A percentile compares a stretch with the other conserved stretches of the same genome.
Evolutionary conservation across 768 basidiomycete genomes (phyloP).

Genomic region (Trametes punicea): DNA sequence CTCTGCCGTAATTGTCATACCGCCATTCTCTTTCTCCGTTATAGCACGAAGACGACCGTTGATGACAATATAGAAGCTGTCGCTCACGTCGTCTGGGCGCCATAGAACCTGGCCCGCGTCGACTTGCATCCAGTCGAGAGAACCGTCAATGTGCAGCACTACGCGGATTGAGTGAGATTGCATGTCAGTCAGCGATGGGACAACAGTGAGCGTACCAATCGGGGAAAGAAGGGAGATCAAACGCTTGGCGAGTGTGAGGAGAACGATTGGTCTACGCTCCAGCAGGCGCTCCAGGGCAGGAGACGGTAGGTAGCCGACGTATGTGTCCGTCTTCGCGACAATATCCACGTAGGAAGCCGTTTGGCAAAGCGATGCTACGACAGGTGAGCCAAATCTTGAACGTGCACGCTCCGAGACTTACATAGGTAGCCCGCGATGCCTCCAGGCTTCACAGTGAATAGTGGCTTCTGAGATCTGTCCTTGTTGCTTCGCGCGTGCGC

Average conservation of each 20-base stretch:
- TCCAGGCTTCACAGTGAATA: slow-evolving; percentile 95
- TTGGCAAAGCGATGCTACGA: slow-evolving; percentile 78
- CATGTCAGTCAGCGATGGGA: background rate
- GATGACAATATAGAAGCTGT: slow-evolving; percentile 97
- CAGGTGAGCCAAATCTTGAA: background rate
- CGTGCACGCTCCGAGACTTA: slow-evolving; percentile 29
- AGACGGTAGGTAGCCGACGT: slow-evolving; percentile 91
- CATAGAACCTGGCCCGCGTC: slow-evolving; percentile 93
- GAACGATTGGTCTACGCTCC: slow-evolving; percentile 92
- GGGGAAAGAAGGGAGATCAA: slow-evolving; percentile 93
- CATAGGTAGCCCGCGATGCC: slow-evolving; percentile 97
- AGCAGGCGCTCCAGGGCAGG: slow-evolving; percentile 85
- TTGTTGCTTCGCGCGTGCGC: slow-evolving; percentile 32
- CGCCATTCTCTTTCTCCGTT: slow-evolving; percentile 71
- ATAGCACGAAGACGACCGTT: slow-evolving; percentile 94
- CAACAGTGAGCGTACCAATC: slow-evolving; percentile 52
- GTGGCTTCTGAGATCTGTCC: slow-evolving; percentile 52
- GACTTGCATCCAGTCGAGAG: slow-evolving; percentile 98
- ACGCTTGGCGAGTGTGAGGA: slow-evolving; percentile 94
- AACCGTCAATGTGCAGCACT: slow-evolving; percentile 97
- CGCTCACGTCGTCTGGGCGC: slow-evolving; percentile 85
- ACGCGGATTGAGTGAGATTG: background rate
- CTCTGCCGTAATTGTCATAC: slow-evolving; percentile 81
- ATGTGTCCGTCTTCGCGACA: slow-evolving; percentile 95
- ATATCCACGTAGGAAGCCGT: slow-evolving; percentile 97